These are phyloP conservation scores for Ustilago curta DNA, from an alignment of 1,284 basidiomycete species.

Conservation along the genomic window DNA sequence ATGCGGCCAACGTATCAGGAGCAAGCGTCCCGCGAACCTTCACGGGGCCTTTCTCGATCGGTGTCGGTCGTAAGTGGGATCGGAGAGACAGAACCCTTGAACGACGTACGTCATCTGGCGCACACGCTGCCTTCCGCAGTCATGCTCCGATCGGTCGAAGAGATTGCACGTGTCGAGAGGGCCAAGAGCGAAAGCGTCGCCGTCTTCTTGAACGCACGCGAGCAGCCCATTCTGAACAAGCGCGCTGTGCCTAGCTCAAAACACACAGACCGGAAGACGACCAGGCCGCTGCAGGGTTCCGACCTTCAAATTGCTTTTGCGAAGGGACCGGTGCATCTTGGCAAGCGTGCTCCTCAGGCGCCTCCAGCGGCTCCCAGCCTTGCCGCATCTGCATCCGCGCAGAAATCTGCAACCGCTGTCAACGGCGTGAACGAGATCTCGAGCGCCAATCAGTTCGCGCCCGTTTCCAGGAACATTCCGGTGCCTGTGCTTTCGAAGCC, in stretches of 20 bases:
- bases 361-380: background rate
- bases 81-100: slow-evolving; percentile 20
- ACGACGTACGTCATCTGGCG: slow-evolving; percentile 25
- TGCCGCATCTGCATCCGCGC: background rate
- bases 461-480: slow-evolving; percentile 15
- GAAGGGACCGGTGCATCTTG: slow-evolving; percentile 55
- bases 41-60: slow-evolving; percentile 25
- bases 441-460: slow-evolving; percentile 18
- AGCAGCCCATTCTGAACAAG: slow-evolving; percentile 47
- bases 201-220: slow-evolving; percentile 41
- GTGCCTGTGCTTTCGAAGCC: slow-evolving; percentile 29
- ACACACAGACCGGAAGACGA: slow-evolving; percentile 20
- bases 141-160: slow-evolving; percentile 25
- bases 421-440: background rate
- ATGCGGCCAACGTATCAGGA: slow-evolving; percentile 24
- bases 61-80: slow-evolving; percentile 32
- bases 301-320: slow-evolving; percentile 62
- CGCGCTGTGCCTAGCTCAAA: slow-evolving; percentile 28
- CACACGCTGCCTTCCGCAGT: slow-evolving; percentile 34
- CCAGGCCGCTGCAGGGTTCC: slow-evolving; percentile 39
- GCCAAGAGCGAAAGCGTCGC: slow-evolving; percentile 35
- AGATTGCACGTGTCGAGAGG: slow-evolving; percentile 29
- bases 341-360: slow-evolving; percentile 30
- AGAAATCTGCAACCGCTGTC: background rate
- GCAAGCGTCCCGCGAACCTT: slow-evolving; percentile 6